Evolutionary conservation across 345 rosid genomes (phyloP).

Genomic region (Heritiera littoralis): DNA sequence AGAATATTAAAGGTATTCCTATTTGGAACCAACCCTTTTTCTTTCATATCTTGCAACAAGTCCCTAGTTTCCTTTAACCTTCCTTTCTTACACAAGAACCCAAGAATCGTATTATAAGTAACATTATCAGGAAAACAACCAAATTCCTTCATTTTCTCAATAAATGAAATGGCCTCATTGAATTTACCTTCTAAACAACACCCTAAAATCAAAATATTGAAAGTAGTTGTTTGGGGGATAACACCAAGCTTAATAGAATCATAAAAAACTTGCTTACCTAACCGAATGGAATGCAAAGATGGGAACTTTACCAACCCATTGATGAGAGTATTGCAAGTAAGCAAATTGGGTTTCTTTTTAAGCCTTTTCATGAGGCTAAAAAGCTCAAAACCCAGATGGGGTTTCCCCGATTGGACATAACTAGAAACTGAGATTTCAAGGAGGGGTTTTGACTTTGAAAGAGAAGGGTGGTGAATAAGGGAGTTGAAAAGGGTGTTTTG

Average conservation of each 20-base stretch:
- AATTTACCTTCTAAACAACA: constrained; percentile 65
- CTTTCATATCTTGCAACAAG: constrained; percentile 69
- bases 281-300: constrained; percentile 48
- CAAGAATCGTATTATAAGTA: constrained; percentile 68
- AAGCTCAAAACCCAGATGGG: constrained; percentile 65
- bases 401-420: constrained; percentile 54
- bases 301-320: constrained; percentile 65
- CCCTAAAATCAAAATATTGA: constrained; percentile 68
- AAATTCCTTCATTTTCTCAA: constrained; percentile 56
- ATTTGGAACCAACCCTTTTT: constrained; percentile 55
- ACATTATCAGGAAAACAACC: constrained; percentile 60
- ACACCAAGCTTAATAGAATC: constrained; percentile 56
- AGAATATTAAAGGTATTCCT: constrained; percentile 57
- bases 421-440: constrained; percentile 62
- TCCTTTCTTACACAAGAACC: constrained; percentile 70
- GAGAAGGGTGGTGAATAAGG: constrained; percentile 44
- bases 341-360: constrained; percentile 52
- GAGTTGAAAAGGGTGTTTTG: constrained; percentile 38
- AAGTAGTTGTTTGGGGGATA: constrained; percentile 41
- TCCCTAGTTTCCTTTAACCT: constrained; percentile 64
- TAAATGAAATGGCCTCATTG: constrained; percentile 46
- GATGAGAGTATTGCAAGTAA: constrained; percentile 69
- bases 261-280: constrained; percentile 52
- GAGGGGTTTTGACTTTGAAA: constrained; percentile 42
- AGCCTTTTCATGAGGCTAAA: constrained; percentile 67